Conservation (phyloP, 371 early-diverging fungal genomes). For the Circinella umbellata region DNA sequence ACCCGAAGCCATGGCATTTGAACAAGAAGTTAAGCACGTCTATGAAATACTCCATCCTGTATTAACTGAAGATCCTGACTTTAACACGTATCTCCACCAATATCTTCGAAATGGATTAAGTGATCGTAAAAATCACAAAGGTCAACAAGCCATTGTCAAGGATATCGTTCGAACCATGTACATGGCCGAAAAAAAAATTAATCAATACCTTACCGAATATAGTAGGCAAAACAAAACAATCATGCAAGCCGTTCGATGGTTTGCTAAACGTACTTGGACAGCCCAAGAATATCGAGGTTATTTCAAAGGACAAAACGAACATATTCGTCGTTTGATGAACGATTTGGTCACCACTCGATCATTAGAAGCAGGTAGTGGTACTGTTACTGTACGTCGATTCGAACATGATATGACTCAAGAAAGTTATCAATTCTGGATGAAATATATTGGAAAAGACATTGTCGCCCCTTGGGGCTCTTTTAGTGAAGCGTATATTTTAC, state of each 20-base stretch:
- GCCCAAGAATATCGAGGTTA: background rate
- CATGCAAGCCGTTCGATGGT: background rate
- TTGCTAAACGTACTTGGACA: background rate
- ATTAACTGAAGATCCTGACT: background rate
- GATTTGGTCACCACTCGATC: background rate
- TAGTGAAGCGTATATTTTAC: background rate
- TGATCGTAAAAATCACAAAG: background rate
- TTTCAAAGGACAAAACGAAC: background rate
- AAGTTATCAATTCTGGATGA: constrained; percentile 1
- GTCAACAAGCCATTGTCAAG: background rate
- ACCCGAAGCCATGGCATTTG: background rate
- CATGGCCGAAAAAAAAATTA: background rate
- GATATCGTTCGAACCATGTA: background rate
- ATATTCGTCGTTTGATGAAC: background rate
- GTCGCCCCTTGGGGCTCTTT: background rate
- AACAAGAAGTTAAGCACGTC: background rate
- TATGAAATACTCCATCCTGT: background rate
- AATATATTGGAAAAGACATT: constrained; percentile 2
- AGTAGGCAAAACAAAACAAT: background rate
- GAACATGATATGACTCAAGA: constrained; percentile 1
- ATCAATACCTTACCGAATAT: background rate
- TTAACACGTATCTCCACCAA: background rate
- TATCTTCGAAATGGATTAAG: background rate
- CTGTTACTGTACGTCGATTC: background rate
- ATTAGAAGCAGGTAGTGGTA: background rate